Conservation (phyloP, 192 early-diverging fungal genomes). For the Rhizophagus clarus region DNA sequence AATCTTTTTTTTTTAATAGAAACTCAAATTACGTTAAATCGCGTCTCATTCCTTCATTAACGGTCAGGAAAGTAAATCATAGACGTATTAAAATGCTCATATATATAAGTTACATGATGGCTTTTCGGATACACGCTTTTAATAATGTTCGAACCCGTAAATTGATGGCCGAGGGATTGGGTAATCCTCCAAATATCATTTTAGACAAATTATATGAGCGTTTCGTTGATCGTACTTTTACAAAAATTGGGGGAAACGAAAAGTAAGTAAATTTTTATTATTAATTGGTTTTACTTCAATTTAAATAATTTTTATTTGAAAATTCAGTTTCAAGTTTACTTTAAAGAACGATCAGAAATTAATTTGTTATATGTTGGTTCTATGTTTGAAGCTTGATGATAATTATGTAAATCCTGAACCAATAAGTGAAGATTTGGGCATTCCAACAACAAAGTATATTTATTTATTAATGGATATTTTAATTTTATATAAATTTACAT, state of each 20-base stretch:
- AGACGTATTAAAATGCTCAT: slow-evolving; percentile 60
- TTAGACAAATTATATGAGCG: slow-evolving; percentile 39
- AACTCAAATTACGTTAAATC: slow-evolving; percentile 50
- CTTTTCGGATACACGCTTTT: slow-evolving; percentile 56
- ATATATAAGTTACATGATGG: slow-evolving; percentile 80
- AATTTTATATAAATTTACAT: background rate
- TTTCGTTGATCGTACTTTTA: background rate
- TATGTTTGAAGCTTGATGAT: slow-evolving; percentile 73
- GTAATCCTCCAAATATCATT: slow-evolving; percentile 60
- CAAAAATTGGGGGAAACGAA: background rate
- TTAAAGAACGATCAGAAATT: slow-evolving; percentile 73
- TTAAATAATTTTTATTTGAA: slow-evolving; percentile 4
- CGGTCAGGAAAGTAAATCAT: slow-evolving; percentile 54
- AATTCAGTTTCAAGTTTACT: slow-evolving; percentile 49
- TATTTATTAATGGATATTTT: background rate
- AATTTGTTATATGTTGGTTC: slow-evolving; percentile 71
- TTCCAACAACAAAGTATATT: background rate
- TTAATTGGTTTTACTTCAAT: background rate
- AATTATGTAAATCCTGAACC: slow-evolving; percentile 64
- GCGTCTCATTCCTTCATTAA: slow-evolving; percentile 39
- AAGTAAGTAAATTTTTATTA: background rate
- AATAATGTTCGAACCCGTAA: slow-evolving; percentile 52
- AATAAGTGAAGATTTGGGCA: slow-evolving; percentile 63
- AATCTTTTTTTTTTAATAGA: background rate
- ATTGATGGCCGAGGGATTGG: slow-evolving; percentile 43